A percentile compares a stretch with the other conserved stretches of the same genome.
These are phyloP conservation scores for Cicer judaicum DNA, from an alignment of 306 rosid genomes.

Conservation along the genomic window DNA sequence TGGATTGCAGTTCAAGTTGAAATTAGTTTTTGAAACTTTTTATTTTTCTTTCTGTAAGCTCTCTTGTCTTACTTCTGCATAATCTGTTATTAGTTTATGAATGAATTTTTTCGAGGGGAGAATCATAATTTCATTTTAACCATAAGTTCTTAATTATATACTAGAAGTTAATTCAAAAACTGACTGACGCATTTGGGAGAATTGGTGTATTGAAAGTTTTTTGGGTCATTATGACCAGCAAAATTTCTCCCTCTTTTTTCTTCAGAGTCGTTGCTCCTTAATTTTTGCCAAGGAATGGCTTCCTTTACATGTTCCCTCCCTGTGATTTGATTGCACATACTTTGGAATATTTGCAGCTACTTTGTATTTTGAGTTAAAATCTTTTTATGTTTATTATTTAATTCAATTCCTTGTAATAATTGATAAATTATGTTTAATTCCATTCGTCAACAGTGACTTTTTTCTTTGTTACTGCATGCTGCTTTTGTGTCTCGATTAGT, in stretches of 20 bases:
- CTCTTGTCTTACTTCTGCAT: background rate
- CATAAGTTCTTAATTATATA: background rate
- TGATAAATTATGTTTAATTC: too few species aligned
- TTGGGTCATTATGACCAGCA: constrained; percentile 2
- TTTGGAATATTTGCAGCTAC: constrained; percentile 70
- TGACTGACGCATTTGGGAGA: background rate
- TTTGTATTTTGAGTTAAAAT: too few species aligned
- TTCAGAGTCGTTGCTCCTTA: background rate
- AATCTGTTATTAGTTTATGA: background rate
- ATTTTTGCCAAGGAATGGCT: background rate
- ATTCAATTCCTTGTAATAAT: too few species aligned
- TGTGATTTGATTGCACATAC: constrained; percentile 58
- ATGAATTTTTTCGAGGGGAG: too few species aligned
- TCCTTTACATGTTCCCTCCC: background rate
- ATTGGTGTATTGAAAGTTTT: background rate
- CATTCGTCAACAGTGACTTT: too few species aligned
- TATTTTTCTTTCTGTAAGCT: too few species aligned
- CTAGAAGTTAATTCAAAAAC: background rate
- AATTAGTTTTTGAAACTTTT: too few species aligned
- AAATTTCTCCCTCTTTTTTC: background rate
- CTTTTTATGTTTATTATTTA: too few species aligned
- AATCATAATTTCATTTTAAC: too few species aligned
- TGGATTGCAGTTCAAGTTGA: too few species aligned
- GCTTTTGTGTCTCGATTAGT: too few species aligned
- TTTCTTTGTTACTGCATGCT: too few species aligned